Base-by-base conservation (phyloP, 2,329 filamentous ascomycete genomes). In the Ceratocystis alfenasii region DNA sequence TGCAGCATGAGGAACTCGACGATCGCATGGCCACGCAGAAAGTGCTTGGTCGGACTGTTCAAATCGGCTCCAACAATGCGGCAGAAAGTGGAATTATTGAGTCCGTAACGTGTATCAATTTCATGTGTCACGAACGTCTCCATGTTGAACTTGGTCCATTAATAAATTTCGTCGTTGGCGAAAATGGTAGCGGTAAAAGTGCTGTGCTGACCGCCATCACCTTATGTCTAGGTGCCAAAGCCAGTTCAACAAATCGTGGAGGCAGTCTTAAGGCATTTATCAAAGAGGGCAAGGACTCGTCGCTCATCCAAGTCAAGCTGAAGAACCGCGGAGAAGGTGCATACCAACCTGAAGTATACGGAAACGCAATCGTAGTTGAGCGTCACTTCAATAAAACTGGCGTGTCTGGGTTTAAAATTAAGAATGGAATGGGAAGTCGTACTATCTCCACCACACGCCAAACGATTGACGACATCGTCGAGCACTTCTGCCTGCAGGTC, bases 171-270 rank as follows among this genome's bases (percentile, higher is more conserved):
- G 92, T 99, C 68, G 92, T 96, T 65, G 94, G 94, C 17, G 91
- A 96, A 74, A 99, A 99, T 73, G 94, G 94, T 41, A 97, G 93
- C 73, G 94, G 94, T 45, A 99, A 99, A 78, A 99, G 94, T 74
- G 94, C 94, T 2, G 88, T 97, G 15, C 78, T 99, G 33, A 97
- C 94, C 0, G 94, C 91, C 3, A 84, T 99, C 69, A 96, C 91
- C 0, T 81, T 99, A 44, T 97, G 94, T 72, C 80, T 99, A n/a
- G 94, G 94, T 68, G 93, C 89, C 22, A 97, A 96, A 75, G 92
- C 94, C 1, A 90, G 90, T 65, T 85, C 89, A 17, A 97, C 94
- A 3, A 97, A 97, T 72, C 88, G 94, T 69, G 94, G 91, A 48
- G 88, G 89, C 63, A 95, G 87, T 71, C 77, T 99, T 30, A 95